Percentiles rank a stretch among this genome's conserved stretches.
Conservation (phyloP, 257 asterid species). For the Mentha longifolia region DNA sequence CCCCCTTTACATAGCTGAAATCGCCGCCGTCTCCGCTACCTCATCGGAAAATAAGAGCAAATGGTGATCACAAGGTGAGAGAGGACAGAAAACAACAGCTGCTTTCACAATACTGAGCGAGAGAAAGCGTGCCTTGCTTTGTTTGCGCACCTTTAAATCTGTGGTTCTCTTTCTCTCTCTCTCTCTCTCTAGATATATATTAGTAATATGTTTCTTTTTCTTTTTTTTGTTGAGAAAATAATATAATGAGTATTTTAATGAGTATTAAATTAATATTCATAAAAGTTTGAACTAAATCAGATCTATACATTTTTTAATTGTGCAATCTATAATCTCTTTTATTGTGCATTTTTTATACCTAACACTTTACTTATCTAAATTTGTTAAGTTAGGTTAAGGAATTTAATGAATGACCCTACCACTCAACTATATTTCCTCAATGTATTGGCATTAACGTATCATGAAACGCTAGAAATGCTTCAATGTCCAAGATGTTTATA, state of each 20-base stretch:
- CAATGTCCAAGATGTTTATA: too few species aligned
- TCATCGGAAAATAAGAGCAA: neutral
- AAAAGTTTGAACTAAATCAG: too few species aligned
- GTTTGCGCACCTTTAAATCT: constrained; percentile 16
- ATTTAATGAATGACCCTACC: too few species aligned
- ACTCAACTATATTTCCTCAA: neutral
- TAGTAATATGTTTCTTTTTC: neutral
- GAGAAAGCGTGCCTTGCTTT: neutral
- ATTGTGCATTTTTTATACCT: too few species aligned
- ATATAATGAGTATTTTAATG: too few species aligned
- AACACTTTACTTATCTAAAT: too few species aligned
- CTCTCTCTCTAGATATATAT: neutral
- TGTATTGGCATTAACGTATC: neutral
- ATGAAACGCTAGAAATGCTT: too few species aligned
- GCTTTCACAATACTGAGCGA: constrained; percentile 10
- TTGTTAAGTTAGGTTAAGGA: too few species aligned
- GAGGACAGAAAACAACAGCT: constrained; percentile 20
- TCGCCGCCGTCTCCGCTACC: neutral
- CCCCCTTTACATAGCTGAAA: neutral
- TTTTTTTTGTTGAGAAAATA: neutral
- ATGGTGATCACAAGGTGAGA: constrained; percentile 25
- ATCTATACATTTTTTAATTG: too few species aligned
- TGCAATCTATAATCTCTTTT: too few species aligned
- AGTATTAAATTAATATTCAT: too few species aligned
- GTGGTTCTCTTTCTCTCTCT: constrained; percentile 12